These are phyloP conservation scores for Auxenochlorella pyrenoidosa DNA, from an alignment of 139 green algal species.

Conservation along the genomic window DNA sequence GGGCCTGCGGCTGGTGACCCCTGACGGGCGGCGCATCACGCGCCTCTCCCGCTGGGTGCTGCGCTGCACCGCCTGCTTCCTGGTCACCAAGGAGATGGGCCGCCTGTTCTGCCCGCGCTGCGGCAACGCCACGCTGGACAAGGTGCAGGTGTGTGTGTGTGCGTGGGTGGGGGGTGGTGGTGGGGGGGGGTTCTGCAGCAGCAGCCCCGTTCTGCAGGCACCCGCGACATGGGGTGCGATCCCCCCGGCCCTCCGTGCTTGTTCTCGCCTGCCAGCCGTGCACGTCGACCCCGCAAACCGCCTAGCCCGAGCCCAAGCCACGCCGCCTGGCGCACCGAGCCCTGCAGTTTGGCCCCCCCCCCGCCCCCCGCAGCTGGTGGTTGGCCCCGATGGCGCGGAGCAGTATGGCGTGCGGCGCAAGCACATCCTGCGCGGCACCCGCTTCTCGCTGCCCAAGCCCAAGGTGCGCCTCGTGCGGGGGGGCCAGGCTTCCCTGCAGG, in stretches of 20 bases:
- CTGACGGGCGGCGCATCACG: conserved; percentile 82
- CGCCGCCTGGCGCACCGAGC: too few relatives aligned
- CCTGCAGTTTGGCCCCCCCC: too few relatives aligned
- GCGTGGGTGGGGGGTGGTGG: too few relatives aligned
- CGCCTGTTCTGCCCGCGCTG: conserved; percentile 95
- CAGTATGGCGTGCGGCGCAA: conserved; percentile 84
- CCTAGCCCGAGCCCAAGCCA: too few relatives aligned
- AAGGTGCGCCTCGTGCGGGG: conserved; percentile 75
- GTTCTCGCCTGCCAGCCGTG: too few relatives aligned
- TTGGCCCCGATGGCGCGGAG: conserved; percentile 77
- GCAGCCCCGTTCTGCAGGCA: too few relatives aligned
- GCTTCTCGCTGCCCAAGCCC: conserved; percentile 91
- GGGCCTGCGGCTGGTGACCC: conserved; percentile 81
- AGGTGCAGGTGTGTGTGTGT: conserved; percentile 73
- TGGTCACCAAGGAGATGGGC: conserved; percentile 69
- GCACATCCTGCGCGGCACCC: conserved; percentile 84
- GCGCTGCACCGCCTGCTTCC: conserved; percentile 87
- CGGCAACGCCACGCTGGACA: conserved; percentile 90
- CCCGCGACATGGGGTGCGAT: too few relatives aligned
- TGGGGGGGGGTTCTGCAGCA: too few relatives aligned
- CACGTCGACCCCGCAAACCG: too few relatives aligned
- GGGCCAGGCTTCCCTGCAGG: too few relatives aligned
- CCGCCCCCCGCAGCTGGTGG: conserved; percentile 60
- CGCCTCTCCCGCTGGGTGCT: conserved; percentile 78
- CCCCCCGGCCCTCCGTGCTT: too few relatives aligned